Conservation (phyloP, 352 stramenopile genomes). For the Phytophthora hybrid region DNA sequence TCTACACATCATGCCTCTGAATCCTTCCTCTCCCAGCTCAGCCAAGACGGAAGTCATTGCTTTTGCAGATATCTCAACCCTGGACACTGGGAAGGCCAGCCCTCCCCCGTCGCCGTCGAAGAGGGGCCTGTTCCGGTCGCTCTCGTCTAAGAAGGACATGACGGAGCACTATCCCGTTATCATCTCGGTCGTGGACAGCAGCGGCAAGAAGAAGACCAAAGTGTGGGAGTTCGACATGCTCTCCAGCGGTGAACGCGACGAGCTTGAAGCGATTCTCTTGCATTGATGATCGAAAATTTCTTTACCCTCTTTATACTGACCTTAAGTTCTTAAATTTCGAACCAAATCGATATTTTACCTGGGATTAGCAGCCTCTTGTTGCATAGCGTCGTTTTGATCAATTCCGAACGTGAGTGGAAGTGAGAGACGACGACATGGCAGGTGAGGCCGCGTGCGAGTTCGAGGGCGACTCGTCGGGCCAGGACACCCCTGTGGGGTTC, state of each 20-base stretch:
- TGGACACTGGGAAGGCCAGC: slow-evolving; percentile 34
- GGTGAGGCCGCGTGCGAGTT: slow-evolving; percentile 34
- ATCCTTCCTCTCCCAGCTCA: slow-evolving; percentile 1
- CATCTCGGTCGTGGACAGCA: not conserved
- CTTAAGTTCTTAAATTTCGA: not conserved
- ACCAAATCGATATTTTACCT: not conserved
- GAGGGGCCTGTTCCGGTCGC: slow-evolving; percentile 42
- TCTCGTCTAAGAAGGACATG: slow-evolving; percentile 35
- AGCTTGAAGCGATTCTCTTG: not conserved
- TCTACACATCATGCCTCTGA: slow-evolving; percentile 16
- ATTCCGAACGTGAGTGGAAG: not conserved
- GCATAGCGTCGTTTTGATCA: slow-evolving; percentile 1
- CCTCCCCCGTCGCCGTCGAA: slow-evolving; percentile 11
- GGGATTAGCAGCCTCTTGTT: not conserved
- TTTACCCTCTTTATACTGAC: not conserved
- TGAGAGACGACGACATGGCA: slow-evolving; percentile 18
- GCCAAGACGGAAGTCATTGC: slow-evolving; percentile 34
- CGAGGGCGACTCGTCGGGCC: slow-evolving; percentile 44
- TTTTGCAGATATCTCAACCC: slow-evolving; percentile 47
- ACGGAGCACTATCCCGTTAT: not conserved
- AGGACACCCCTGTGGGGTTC: slow-evolving; percentile 71
- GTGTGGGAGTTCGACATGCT: slow-evolving; percentile 2
- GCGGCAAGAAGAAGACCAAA: not conserved
- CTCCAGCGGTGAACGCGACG: not conserved
- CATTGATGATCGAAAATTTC: not conserved